These are phyloP conservation scores for Ogataea allantospora DNA, from an alignment of 805 yeast species.

Conservation along the genomic window DNA sequence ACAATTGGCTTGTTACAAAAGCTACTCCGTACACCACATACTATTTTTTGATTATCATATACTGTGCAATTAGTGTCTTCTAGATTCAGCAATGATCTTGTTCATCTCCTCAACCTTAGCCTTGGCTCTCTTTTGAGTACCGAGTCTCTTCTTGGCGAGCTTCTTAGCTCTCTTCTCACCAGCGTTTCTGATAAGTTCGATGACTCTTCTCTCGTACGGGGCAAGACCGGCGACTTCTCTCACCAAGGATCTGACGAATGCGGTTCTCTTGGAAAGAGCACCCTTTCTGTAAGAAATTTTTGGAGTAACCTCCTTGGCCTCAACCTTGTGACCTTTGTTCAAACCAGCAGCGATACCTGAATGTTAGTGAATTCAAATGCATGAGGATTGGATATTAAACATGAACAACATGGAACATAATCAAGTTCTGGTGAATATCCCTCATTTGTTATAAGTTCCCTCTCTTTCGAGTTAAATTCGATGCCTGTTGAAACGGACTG, in stretches of 20 bases:
- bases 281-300: conserved; percentile 96
- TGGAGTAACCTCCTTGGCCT: conserved; percentile 78
- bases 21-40: conserved; percentile 13
- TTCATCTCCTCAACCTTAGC: conserved; percentile 99
- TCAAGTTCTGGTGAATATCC: too few relatives aligned
- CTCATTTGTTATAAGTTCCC: too few relatives aligned
- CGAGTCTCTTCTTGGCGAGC: conserved; percentile 99
- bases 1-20: too few relatives aligned
- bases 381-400: background rate
- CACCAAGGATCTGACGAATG: conserved; percentile 91
- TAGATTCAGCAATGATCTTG: conserved; percentile 92
- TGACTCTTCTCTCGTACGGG: conserved; percentile 99
- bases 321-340: conserved; percentile 99
- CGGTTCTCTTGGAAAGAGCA: conserved; percentile 91
- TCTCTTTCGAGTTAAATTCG: background rate
- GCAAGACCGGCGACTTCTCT: conserved; percentile 98
- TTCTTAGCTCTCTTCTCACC: conserved; percentile 99
- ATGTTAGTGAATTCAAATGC: conserved; percentile 15
- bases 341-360: conserved; percentile 94
- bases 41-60: conserved; percentile 11
- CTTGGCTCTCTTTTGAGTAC: conserved; percentile 99
- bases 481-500: background rate
- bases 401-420: background rate
- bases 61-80: conserved; percentile 68
- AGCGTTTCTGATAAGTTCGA: conserved; percentile 99